Evolutionary conservation across 805 yeast genomes (phyloP).

Genomic region (Saccharomycopsis javanensis): DNA sequence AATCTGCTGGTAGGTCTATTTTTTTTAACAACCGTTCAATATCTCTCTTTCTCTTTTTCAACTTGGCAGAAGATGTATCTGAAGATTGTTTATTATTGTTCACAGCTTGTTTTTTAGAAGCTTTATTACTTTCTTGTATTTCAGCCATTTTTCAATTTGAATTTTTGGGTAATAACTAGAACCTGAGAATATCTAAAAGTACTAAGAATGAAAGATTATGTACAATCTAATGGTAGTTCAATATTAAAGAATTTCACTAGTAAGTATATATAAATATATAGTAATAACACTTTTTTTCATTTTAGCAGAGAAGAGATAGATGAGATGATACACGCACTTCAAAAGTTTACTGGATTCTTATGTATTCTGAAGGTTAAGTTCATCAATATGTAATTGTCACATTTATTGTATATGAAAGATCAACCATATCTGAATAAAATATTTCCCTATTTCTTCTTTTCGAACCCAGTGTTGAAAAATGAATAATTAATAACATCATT

Average conservation of each 20-base stretch:
- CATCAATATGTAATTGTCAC: too few species aligned
- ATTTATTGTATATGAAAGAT: too few species aligned
- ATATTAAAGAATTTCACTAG: too few species aligned
- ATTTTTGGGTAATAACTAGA: too few species aligned
- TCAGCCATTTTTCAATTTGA: not conserved
- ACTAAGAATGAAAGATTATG: not conserved
- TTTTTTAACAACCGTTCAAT: conserved; percentile 55
- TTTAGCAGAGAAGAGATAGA: not conserved
- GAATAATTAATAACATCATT: too few species aligned
- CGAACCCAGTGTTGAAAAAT: too few species aligned
- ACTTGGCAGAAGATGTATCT: conserved; percentile 33
- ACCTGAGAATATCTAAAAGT: too few species aligned
- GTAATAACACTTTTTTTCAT: not conserved
- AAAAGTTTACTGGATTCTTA: not conserved
- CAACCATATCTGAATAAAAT: too few species aligned
- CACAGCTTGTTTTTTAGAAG: not conserved
- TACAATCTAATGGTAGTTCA: not conserved
- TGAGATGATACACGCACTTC: not conserved
- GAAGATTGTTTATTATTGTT: conserved; percentile 12
- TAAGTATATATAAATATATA: too few species aligned
- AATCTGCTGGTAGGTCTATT: conserved; percentile 50
- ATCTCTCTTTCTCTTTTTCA: conserved; percentile 82
- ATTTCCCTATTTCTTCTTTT: too few species aligned
- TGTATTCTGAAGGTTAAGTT: too few species aligned
- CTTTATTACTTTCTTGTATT: not conserved